phyloP scores from a whole-genome alignment of 768 basidiomycete genomes.

The Pleurotus pulmonarius region DNA sequence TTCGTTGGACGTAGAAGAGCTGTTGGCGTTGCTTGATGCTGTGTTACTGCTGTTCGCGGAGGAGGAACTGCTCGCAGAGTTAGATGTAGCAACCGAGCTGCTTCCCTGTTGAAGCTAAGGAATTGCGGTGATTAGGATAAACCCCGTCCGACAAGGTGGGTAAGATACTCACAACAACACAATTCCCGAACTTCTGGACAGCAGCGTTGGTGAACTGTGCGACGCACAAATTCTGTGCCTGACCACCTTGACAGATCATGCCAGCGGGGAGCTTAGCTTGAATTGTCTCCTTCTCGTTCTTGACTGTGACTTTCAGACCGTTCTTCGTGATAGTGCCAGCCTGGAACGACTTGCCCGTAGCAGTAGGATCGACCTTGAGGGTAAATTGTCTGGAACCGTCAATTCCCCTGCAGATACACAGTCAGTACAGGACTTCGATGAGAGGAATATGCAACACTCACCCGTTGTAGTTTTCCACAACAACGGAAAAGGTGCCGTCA shows the following conservation, averaged over 20 bases:
- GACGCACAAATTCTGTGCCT: slow-evolving; percentile 40
- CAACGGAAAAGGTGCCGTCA: slow-evolving; percentile 39
- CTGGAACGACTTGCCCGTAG: slow-evolving; percentile 34
- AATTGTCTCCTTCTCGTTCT: slow-evolving; percentile 34
- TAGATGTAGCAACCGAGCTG: slow-evolving; percentile 4
- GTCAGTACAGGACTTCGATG: too few species aligned
- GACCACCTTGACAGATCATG: slow-evolving; percentile 48
- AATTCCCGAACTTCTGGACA: slow-evolving; percentile 48
- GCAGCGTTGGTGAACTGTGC: slow-evolving; percentile 46
- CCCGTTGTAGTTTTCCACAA: slow-evolving; percentile 45
- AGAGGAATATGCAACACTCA: slow-evolving; percentile 17
- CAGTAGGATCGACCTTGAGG: slow-evolving; percentile 40
- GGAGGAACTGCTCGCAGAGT: slow-evolving; percentile 2
- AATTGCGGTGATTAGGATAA: not conserved
- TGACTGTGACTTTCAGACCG: slow-evolving; percentile 40
- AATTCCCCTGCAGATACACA: slow-evolving; percentile 24
- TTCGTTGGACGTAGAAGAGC: not conserved
- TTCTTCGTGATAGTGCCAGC: slow-evolving; percentile 38
- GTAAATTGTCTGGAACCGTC: slow-evolving; percentile 48
- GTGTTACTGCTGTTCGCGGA: not conserved
- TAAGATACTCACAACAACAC: slow-evolving; percentile 33
- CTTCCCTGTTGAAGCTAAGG: slow-evolving; percentile 1
- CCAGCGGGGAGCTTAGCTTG: slow-evolving; percentile 42
- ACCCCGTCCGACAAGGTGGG: too few species aligned
- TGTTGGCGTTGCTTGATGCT: not conserved